Evolutionary conservation across 2,329 filamentous ascomycete genomes (phyloP).

Genomic region (Aspergillus viridinutans): DNA sequence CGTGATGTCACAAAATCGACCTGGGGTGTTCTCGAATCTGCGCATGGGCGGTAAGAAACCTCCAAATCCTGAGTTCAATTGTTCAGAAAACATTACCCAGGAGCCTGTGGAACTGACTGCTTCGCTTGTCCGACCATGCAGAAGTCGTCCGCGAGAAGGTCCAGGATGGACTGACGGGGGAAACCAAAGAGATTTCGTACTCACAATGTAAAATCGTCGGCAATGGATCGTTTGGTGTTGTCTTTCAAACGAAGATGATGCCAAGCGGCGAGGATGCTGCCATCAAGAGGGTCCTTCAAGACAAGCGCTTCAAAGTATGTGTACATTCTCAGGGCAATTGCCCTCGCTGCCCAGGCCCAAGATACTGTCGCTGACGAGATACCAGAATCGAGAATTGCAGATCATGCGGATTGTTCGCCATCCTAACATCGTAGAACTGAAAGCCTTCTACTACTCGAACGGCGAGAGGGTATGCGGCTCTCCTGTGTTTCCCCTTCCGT

Average conservation of each 20-base stretch:
- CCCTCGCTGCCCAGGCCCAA: neutral
- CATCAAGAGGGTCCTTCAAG: constrained; percentile 97
- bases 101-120: constrained; percentile 10
- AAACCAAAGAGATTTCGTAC: constrained; percentile 95
- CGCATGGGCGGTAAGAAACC: constrained; percentile 88
- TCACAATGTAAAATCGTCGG: constrained; percentile 99
- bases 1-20: constrained; percentile 84
- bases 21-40: constrained; percentile 80
- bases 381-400: constrained; percentile 93
- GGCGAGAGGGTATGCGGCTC: constrained; percentile 75
- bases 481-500: constrained; percentile 5
- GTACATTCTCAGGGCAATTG: neutral
- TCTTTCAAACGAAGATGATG: constrained; percentile 97
- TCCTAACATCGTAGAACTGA: constrained; percentile 97
- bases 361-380: constrained; percentile 26
- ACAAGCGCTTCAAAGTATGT: constrained; percentile 97
- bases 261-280: constrained; percentile 97
- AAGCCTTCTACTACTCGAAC: constrained; percentile 99
- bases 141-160: constrained; percentile 99
- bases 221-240: constrained; percentile 97
- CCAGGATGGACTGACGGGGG: constrained; percentile 94
- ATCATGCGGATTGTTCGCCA: constrained; percentile 99
- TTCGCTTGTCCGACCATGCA: constrained; percentile 37
- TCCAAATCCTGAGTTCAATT: constrained; percentile 8
- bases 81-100: neutral